Percentiles rank a stretch among this genome's conserved stretches.
These are phyloP conservation scores for Acanthamoeba healyi DNA, from an alignment of 208 protist species.

Conservation along the genomic window DNA sequence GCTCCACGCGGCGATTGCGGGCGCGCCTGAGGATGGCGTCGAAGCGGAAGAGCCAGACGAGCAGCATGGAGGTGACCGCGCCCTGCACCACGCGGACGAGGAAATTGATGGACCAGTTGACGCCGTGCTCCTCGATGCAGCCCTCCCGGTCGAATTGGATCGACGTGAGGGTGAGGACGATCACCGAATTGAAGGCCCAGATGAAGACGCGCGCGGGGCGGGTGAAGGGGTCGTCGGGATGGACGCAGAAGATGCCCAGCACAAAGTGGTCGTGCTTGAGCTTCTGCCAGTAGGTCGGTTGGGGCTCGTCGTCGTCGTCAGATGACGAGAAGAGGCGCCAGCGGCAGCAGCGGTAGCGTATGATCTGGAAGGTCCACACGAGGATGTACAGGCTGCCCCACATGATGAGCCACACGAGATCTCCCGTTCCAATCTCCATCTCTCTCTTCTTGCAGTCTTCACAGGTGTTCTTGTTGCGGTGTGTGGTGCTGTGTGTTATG, in stretches of 20 bases:
- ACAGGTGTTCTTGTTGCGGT: too few species aligned
- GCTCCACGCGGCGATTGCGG: neutral
- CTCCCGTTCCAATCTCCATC: neutral
- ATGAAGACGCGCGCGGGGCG: slow-evolving; percentile 21
- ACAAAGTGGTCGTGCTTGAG: slow-evolving; percentile 68
- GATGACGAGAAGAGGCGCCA: neutral
- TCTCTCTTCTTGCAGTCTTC: too few species aligned
- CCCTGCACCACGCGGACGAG: slow-evolving; percentile 9
- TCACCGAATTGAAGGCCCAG: slow-evolving; percentile 25
- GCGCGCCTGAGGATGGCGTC: neutral
- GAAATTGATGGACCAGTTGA: slow-evolving; percentile 69
- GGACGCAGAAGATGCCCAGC: slow-evolving; percentile 58
- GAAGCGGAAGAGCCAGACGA: slow-evolving; percentile 61
- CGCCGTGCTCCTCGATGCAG: slow-evolving; percentile 57
- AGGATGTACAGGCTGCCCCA: slow-evolving; percentile 28
- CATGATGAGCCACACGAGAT: slow-evolving; percentile 19
- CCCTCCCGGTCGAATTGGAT: slow-evolving; percentile 27
- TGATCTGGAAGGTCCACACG: neutral
- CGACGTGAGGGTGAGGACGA: slow-evolving; percentile 63
- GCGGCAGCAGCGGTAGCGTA: slow-evolving; percentile 1
- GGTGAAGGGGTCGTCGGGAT: slow-evolving; percentile 58
- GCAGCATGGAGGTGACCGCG: slow-evolving; percentile 64
- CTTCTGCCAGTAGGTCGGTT: slow-evolving; percentile 51
- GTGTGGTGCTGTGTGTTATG: too few species aligned
- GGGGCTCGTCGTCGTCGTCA: neutral